Conservation (phyloP, 2,329 filamentous ascomycete species). For the Pseudocercospora fijiensis region DNA sequence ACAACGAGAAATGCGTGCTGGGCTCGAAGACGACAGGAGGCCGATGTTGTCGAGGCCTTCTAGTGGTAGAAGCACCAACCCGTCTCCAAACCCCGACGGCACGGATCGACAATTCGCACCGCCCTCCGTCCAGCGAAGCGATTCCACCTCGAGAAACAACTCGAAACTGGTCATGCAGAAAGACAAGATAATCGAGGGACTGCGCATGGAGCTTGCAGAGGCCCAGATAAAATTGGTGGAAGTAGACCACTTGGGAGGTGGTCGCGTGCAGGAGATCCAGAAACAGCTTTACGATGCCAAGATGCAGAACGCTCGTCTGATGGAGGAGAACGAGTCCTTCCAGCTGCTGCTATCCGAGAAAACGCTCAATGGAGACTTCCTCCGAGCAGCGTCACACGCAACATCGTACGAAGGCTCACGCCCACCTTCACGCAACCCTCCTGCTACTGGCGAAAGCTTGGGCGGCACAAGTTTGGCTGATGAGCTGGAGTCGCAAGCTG, state of each 20-base stretch:
- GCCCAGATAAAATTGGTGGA: slow-evolving; percentile 94
- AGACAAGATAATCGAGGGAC: slow-evolving; percentile 90
- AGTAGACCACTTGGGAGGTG: slow-evolving; percentile 87
- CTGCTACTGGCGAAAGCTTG: slow-evolving; percentile 12
- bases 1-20: slow-evolving; percentile 63
- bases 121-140: slow-evolving; percentile 78
- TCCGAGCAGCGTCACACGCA: slow-evolving; percentile 25
- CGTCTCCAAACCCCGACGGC: slow-evolving; percentile 65
- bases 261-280: slow-evolving; percentile 85
- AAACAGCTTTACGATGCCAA: slow-evolving; percentile 84
- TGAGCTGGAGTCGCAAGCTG: slow-evolving; percentile 71
- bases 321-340: slow-evolving; percentile 99
- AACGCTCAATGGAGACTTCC: slow-evolving; percentile 85
- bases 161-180: slow-evolving; percentile 91
- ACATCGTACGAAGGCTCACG: slow-evolving; percentile 54
- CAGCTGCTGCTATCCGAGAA: slow-evolving; percentile 91
- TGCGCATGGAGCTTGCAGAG: slow-evolving; percentile 89
- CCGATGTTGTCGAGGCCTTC: slow-evolving; percentile 48
- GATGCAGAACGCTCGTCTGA: slow-evolving; percentile 91
- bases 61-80: slow-evolving; percentile 28
- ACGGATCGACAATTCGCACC: slow-evolving; percentile 67
- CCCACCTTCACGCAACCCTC: slow-evolving; percentile 42
- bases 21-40: slow-evolving; percentile 52
- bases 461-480: slow-evolving; percentile 72
- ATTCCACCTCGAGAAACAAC: slow-evolving; percentile 65